A percentile compares a stretch with the other conserved stretches of the same genome.
These are phyloP conservation scores for Thelephora terrestris DNA, from an alignment of 1,284 basidiomycete genomes.

Conservation along the genomic window DNA sequence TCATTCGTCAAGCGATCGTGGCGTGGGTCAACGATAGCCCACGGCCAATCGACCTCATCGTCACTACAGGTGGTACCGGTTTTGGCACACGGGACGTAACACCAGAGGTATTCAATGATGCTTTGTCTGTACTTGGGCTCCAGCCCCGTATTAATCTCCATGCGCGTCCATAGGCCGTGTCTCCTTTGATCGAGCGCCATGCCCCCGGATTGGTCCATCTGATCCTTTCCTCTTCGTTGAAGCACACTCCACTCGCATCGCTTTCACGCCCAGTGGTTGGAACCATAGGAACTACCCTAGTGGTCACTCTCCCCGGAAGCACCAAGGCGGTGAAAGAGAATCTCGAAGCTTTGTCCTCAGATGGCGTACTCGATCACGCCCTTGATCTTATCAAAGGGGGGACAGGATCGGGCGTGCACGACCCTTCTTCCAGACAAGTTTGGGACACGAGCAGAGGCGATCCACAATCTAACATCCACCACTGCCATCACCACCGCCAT, in stretches of 20 bases:
- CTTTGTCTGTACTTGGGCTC: background rate
- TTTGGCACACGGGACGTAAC: constrained; percentile 73
- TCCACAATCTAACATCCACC: constrained; percentile 13
- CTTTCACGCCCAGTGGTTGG: constrained; percentile 78
- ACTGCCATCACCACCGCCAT: constrained; percentile 35
- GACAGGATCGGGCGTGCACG: constrained; percentile 52
- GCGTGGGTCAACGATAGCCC: constrained; percentile 31
- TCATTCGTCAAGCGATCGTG: constrained; percentile 39
- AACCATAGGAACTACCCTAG: constrained; percentile 52
- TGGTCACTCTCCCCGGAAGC: constrained; percentile 78
- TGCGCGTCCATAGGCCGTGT: constrained; percentile 44
- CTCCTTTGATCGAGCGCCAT: constrained; percentile 59
- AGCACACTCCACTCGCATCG: constrained; percentile 71
- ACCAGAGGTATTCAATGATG: constrained; percentile 49
- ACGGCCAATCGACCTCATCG: constrained; percentile 47
- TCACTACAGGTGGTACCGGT: constrained; percentile 83
- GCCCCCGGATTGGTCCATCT: constrained; percentile 77
- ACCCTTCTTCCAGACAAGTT: constrained; percentile 3
- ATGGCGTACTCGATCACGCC: constrained; percentile 56
- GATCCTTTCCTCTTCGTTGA: constrained; percentile 56
- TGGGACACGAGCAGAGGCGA: constrained; percentile 9
- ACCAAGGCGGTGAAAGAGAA: constrained; percentile 79
- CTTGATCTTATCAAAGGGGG: constrained; percentile 69
- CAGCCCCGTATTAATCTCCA: constrained; percentile 1
- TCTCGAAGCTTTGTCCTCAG: constrained; percentile 48